Conservation (phyloP, 2,329 filamentous ascomycete species). For the Arachnomyces sp. region DNA sequence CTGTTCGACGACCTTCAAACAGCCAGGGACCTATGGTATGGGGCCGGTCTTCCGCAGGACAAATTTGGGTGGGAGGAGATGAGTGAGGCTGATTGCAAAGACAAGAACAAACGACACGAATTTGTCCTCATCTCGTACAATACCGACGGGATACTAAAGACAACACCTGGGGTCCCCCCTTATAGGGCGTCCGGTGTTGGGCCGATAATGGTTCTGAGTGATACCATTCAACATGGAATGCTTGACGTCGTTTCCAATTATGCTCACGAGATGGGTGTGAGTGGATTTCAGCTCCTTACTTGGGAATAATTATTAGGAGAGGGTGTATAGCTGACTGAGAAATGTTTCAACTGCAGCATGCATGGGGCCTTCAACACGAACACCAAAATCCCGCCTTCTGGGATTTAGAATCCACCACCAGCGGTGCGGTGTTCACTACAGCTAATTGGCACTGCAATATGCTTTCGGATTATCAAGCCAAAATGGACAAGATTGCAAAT, state of each 20-base stretch:
- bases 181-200: not conserved
- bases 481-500: not conserved
- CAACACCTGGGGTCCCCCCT: not conserved
- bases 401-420: not conserved
- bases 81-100: not conserved
- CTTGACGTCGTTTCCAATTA: conserved; percentile 2
- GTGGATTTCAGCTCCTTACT: not conserved
- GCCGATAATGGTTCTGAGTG: not conserved
- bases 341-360: conserved; percentile 2
- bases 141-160: not conserved
- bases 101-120: not conserved
- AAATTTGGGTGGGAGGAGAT: not conserved
- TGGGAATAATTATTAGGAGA: too few species aligned
- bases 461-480: conserved; percentile 1
- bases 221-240: not conserved
- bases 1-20: not conserved
- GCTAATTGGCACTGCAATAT: conserved; percentile 3
- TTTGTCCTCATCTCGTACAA: conserved; percentile 4
- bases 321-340: not conserved
- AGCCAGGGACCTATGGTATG: conserved; percentile 2
- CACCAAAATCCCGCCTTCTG: conserved; percentile 4
- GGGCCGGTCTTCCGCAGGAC: not conserved
- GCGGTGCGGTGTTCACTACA: not conserved
- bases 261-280: conserved; percentile 6
- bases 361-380: conserved; percentile 6